Evolutionary conservation across 2,329 filamentous ascomycete species (phyloP), one percentile per base, ranked within the genome.

Genomic region (Fusarium multiceps): DNA sequence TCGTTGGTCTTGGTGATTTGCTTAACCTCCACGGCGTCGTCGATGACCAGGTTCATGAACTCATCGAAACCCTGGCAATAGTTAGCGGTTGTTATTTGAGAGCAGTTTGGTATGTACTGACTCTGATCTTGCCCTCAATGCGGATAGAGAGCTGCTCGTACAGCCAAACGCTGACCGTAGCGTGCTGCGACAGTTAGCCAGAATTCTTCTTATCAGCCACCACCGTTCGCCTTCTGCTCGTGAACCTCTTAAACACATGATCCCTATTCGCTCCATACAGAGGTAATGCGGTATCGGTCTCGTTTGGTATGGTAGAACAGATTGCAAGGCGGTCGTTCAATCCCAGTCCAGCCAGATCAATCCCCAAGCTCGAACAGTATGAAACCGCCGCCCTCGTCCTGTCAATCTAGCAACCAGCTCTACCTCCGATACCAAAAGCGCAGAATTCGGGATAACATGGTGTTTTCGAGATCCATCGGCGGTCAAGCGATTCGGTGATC

Each of bases 41-140:
- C 96, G 72, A 97, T 88, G 41, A 98, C 96, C 51, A 99, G 86
- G 83, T 99, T 99, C 94, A 99, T 98, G 84, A 98, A 99, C 82
- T 99, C 96, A 80, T 99, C 96, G 74, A 99, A 99, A 16, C 96
- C 94, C 94, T 97, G 10, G 6, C n/a, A 3, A 42, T 37, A 23
- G 45, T 60, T 43, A 74, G 63, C 20, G 41, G 7, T 16, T 46
- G 23, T 25, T n/a, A 6, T 21, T 9, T 23, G 18, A 23, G 20
- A 27, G 30, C 25, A 28, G 37, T 42, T 18, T 7, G 7, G 28
- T n/a, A 5, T 32, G n/a, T 43, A 81, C 90, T 69, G 81, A 97
- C 95, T 77, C 96, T 89, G 72, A 99, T 97, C 84, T 95, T 97
- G 68, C 96, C 96, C 83, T 98, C 94, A 77, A 99, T 98, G 65